phyloP scores from a whole-genome alignment of 2,329 filamentous ascomycete species.

The Fusarium praegraminearum region DNA sequence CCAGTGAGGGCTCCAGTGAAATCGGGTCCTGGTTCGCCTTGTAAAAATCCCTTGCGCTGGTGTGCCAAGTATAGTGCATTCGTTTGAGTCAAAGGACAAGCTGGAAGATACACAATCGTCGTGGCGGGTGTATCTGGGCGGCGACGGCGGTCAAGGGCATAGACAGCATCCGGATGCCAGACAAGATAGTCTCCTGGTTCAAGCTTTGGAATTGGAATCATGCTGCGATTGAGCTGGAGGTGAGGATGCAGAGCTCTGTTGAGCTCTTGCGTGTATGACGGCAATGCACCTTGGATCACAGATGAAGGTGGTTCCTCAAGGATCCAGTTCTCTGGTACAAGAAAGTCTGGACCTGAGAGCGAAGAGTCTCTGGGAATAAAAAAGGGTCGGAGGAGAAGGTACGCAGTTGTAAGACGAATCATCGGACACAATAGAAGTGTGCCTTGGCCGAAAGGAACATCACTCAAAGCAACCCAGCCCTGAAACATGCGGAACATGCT shows the following conservation, averaged over 20 bases:
- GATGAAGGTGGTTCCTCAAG: slow-evolving; percentile 59
- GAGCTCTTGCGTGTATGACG: slow-evolving; percentile 76
- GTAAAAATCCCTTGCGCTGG: slow-evolving; percentile 57
- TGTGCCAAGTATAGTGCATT: slow-evolving; percentile 58
- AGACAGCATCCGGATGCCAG: slow-evolving; percentile 79
- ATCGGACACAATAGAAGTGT: slow-evolving; percentile 80
- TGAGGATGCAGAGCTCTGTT: slow-evolving; percentile 75
- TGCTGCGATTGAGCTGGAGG: slow-evolving; percentile 71
- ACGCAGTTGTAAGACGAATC: slow-evolving; percentile 76
- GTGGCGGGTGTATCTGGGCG: slow-evolving; percentile 42
- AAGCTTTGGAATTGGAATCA: slow-evolving; percentile 77
- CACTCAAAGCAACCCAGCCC: slow-evolving; percentile 77
- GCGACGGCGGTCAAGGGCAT: slow-evolving; percentile 71
- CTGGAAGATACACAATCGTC: slow-evolving; percentile 56
- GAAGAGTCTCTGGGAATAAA: slow-evolving; percentile 62
- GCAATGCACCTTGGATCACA: slow-evolving; percentile 75
- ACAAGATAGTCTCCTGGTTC: slow-evolving; percentile 79
- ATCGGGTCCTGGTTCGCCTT: slow-evolving; percentile 57
- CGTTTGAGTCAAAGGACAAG: slow-evolving; percentile 57
- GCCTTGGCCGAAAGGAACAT: slow-evolving; percentile 73
- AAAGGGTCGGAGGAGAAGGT: slow-evolving; percentile 81
- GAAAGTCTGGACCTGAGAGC: slow-evolving; percentile 54
- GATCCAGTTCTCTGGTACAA: slow-evolving; percentile 65
- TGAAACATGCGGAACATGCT: slow-evolving; percentile 83
- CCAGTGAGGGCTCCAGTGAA: slow-evolving; percentile 54